phyloP scores from a whole-genome alignment of 2,329 filamentous ascomycete genomes.

The Thielaviopsis punctulata region DNA sequence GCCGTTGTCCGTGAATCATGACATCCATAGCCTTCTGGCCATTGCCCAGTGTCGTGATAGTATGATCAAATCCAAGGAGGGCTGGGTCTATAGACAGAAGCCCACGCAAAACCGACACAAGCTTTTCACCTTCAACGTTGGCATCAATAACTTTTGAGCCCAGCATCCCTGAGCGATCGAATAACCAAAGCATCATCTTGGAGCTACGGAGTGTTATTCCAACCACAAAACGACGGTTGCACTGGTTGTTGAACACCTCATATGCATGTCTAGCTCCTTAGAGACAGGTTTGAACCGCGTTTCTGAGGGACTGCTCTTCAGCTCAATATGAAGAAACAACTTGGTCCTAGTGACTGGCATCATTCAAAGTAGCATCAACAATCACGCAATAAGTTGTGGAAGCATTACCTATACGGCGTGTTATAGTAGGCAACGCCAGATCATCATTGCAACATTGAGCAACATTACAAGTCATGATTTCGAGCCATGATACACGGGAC shows the following conservation, averaged over 20 bases:
- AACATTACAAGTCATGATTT: neutral
- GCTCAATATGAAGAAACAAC: neutral
- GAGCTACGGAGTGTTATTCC: neutral
- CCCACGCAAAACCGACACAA: too few species aligned
- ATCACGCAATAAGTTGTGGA: neutral
- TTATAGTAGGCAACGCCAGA: neutral
- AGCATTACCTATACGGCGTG: neutral
- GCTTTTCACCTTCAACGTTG: neutral
- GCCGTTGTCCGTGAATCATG: too few species aligned
- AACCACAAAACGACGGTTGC: neutral
- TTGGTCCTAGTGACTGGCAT: neutral
- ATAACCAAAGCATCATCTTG: neutral
- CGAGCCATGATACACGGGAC: neutral
- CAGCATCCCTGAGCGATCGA: neutral
- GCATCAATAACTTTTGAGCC: neutral
- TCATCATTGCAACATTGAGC: neutral
- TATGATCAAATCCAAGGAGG: too few species aligned
- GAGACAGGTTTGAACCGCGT: neutral
- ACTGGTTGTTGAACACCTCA: neutral
- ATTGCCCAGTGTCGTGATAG: too few species aligned
- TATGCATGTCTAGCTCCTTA: neutral
- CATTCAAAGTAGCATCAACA: neutral
- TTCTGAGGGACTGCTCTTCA: neutral
- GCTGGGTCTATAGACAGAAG: too few species aligned
- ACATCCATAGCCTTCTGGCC: too few species aligned